A percentile compares a stretch with the other conserved stretches of the same genome.
phyloP scores from a whole-genome alignment of 2,329 filamentous ascomycete genomes.

The Botryotinia globosa region DNA sequence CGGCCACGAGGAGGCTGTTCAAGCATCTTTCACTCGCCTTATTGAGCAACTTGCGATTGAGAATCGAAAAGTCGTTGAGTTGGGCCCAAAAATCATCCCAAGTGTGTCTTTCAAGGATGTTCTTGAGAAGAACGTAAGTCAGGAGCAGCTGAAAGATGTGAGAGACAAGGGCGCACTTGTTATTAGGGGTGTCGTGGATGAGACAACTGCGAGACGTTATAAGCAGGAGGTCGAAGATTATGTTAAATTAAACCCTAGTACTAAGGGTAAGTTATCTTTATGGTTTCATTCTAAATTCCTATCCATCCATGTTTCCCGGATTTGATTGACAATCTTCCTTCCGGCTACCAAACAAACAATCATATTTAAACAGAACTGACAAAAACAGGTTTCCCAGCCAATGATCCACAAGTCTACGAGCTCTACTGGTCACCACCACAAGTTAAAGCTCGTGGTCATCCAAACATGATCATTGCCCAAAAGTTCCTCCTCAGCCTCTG shows the following conservation, averaged over 20 bases:
- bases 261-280: slow-evolving; percentile 43
- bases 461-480: slow-evolving; percentile 61
- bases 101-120: slow-evolving; percentile 12
- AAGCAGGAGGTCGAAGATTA: slow-evolving; percentile 66
- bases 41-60: slow-evolving; percentile 46
- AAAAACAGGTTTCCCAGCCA: slow-evolving; percentile 54
- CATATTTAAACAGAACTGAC: not conserved
- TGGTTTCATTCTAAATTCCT: not conserved
- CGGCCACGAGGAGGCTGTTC: slow-evolving; percentile 48
- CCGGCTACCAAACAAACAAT: not conserved
- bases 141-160: slow-evolving; percentile 6
- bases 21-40: slow-evolving; percentile 49
- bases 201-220: slow-evolving; percentile 59
- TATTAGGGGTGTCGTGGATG: slow-evolving; percentile 62
- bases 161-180: slow-evolving; percentile 45
- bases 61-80: slow-evolving; percentile 46
- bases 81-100: slow-evolving; percentile 51
- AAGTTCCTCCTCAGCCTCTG: slow-evolving; percentile 57
- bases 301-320: too few relatives aligned
- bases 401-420: slow-evolving; percentile 69
- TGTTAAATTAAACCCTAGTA: slow-evolving; percentile 59
- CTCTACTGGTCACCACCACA: slow-evolving; percentile 73
- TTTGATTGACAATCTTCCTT: too few relatives aligned
- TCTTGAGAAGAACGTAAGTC: not conserved
- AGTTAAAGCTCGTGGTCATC: slow-evolving; percentile 63